Base-by-base conservation (phyloP, 2,329 filamentous ascomycete species). In the Talaromyces sp. region DNA sequence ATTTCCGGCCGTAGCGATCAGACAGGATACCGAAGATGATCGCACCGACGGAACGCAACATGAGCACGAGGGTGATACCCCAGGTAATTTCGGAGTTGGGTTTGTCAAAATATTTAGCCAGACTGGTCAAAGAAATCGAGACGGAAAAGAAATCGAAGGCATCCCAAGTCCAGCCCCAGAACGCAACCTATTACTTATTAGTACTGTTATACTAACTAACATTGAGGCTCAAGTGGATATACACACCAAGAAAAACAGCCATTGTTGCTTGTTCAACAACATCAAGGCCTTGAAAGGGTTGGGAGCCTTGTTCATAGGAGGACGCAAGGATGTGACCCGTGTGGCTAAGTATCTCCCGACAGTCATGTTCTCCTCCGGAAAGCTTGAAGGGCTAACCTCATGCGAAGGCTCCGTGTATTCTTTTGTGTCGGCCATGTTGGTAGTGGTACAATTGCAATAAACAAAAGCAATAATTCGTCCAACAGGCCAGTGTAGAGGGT, bases 101-200 rank as follows among this genome's bases (percentile, higher is more conserved):
- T 68, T 82, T 84, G 58, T 76, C 79, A 69, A 88, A 88, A 2
- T 77, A 73, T 65, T 82, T 76, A 2, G 85, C 84, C 11, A 88
- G 75, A 43, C 85, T 71, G 6, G 77, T 74, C 16, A 87, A 82
- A 0, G 84, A 85, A 60, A 88, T 74, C 5, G 83, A 86, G 27
- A 88, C 85, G 27, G 85, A 86, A 75, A 87, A 88, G 76, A 87
- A 88, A 70, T 88, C 85, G 64, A 87, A 86, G 0, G 85, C 80
- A 69, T 85, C 83, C 82, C 82, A 84, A 1, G 79, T 77, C 83
- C 85, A 87, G 2, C 79, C 84, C 16, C 80, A 70, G 66, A 79
- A 79, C 1, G 75, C 77, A 59, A 78, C 73, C 76, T 78, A 50
- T 57, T 13, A 16, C n/a, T n/a, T 37, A 58, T 57, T 56, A 56